phyloP scores from a whole-genome alignment of 805 yeast genomes.

The Starmerella riodocensis region DNA sequence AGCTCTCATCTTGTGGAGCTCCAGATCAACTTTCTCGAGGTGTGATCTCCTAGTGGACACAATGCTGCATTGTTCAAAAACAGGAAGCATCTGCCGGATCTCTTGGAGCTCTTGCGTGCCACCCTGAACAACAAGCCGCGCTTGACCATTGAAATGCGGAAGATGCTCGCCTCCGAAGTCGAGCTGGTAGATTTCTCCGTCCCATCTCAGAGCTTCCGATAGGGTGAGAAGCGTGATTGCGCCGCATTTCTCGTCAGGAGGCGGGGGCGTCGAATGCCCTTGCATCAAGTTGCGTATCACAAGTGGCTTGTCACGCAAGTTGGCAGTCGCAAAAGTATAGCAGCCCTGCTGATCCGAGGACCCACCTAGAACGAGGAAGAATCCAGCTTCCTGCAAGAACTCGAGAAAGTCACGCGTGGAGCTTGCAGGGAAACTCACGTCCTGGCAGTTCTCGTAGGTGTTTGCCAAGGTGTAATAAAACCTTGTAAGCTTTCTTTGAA shows the following conservation, averaged over 20 bases:
- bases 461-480: conserved; percentile 55
- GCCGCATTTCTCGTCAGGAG: conserved; percentile 29
- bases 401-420: conserved; percentile 39
- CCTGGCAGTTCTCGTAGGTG: conserved; percentile 58
- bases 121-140: conserved; percentile 56
- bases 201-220: conserved; percentile 80
- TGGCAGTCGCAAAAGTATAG: conserved; percentile 65
- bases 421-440: conserved; percentile 27
- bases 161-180: conserved; percentile 24
- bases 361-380: conserved; percentile 65
- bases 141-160: conserved; percentile 49
- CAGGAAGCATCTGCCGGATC: conserved; percentile 20
- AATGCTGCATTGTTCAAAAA: conserved; percentile 11
- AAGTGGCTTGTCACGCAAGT: conserved; percentile 32
- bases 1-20: conserved; percentile 51
- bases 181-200: conserved; percentile 57
- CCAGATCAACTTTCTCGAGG: conserved; percentile 56
- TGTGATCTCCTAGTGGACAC: conserved; percentile 40
- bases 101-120: conserved; percentile 46
- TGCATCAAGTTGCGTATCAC: conserved; percentile 24
- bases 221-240: conserved; percentile 66
- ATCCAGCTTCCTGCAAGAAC: conserved; percentile 49
- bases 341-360: conserved; percentile 37
- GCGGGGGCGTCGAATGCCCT: conserved; percentile 26
- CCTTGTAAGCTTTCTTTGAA: conserved; percentile 71